Percentiles rank a stretch among this genome's conserved stretches.
These are phyloP conservation scores for Yarrowia yakushimensis DNA, from an alignment of 805 yeast species.

Conservation along the genomic window DNA sequence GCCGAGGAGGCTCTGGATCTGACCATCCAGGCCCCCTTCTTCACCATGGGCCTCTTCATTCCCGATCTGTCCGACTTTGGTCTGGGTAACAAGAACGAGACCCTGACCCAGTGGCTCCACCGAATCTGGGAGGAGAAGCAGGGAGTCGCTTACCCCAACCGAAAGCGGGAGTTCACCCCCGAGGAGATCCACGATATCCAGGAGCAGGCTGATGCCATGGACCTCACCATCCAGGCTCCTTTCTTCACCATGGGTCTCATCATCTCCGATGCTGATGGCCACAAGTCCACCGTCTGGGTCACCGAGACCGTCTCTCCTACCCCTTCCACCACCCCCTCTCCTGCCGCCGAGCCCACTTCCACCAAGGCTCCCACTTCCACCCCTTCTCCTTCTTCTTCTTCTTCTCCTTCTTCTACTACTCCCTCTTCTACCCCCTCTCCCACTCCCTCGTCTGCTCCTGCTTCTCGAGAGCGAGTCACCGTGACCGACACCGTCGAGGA, in stretches of 20 bases:
- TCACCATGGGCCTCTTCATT: conserved; percentile 1
- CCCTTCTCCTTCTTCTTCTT: not conserved
- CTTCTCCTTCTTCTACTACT: not conserved
- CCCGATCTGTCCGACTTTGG: conserved; percentile 15
- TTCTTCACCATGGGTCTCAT: conserved; percentile 17
- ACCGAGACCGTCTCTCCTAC: conserved; percentile 4
- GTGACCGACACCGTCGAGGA: not conserved
- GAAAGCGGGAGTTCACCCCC: conserved; percentile 4
- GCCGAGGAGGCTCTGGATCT: conserved; percentile 1
- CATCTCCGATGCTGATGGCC: not conserved
- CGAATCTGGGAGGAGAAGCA: not conserved
- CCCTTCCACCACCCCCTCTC: not conserved
- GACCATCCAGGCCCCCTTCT: conserved; percentile 10
- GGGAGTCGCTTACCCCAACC: not conserved
- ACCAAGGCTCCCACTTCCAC: not conserved
- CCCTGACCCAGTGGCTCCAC: not conserved
- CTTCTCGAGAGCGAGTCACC: not conserved
- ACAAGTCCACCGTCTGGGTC: not conserved
- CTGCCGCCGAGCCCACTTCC: not conserved
- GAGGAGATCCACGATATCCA: not conserved
- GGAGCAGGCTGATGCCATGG: conserved; percentile 3
- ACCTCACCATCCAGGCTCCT: conserved; percentile 13
- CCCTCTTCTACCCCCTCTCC: not conserved
- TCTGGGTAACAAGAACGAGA: conserved; percentile 4
- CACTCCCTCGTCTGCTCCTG: not conserved